Conservation (phyloP, 257 asterid species). For the Petrea volubilis region DNA sequence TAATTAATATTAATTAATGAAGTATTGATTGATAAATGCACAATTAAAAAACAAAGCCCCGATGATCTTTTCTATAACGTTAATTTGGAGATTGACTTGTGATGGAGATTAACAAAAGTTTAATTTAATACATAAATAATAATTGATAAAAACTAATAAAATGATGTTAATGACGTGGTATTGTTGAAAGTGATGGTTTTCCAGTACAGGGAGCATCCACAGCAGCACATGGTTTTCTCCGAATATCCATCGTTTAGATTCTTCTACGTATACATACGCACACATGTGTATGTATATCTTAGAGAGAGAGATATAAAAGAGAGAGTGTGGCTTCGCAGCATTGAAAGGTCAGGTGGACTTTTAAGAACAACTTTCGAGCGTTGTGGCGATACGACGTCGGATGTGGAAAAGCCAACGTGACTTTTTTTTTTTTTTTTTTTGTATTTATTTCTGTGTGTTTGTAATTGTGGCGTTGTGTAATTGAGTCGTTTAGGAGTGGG, state of each 20-base stretch:
- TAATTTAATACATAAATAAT: too few relatives aligned
- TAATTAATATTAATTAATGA: too few relatives aligned
- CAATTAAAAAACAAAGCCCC: too few relatives aligned
- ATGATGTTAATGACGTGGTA: too few relatives aligned
- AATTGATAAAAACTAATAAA: too few relatives aligned
- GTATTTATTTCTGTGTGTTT: neutral
- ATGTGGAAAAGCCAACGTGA: conserved; percentile 14
- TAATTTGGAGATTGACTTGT: too few relatives aligned
- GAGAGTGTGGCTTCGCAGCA: neutral
- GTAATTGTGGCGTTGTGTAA: conserved; percentile 19
- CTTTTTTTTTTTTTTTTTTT: neutral
- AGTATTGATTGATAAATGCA: too few relatives aligned
- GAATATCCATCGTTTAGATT: neutral
- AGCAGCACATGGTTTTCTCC: neutral
- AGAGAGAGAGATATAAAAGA: too few relatives aligned
- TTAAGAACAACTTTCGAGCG: neutral
- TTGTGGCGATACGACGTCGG: conserved; percentile 32
- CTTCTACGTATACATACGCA: neutral
- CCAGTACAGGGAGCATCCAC: conserved; percentile 17
- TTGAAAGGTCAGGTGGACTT: conserved; percentile 29
- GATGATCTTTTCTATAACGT: too few relatives aligned
- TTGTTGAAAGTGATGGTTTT: too few relatives aligned
- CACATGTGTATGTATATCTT: neutral
- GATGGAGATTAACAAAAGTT: too few relatives aligned
- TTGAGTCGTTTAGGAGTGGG: conserved; percentile 20